These are phyloP conservation scores for Ogataea trehalophila DNA, from an alignment of 805 yeast genomes.

Conservation along the genomic window DNA sequence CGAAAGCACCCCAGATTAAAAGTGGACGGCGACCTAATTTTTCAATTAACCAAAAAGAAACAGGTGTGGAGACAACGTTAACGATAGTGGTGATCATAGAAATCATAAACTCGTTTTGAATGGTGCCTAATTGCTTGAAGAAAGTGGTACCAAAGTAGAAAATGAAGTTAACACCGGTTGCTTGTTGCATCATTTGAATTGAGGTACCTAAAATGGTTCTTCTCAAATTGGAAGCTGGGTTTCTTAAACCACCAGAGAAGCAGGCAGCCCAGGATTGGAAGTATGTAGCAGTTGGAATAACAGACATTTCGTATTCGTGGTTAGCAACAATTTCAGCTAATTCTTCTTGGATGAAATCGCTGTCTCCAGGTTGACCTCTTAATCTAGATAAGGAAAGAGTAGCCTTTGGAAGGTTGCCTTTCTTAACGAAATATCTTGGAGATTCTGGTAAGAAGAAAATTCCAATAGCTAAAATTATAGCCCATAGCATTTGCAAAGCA, in stretches of 20 bases:
- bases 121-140: conserved; percentile 49
- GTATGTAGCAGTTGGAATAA: conserved; percentile 28
- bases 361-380: conserved; percentile 26
- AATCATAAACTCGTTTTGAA: conserved; percentile 44
- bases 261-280: conserved; percentile 38
- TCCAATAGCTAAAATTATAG: conserved; percentile 13
- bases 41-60: conserved; percentile 54
- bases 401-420: conserved; percentile 40
- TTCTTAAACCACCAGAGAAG: conserved; percentile 37
- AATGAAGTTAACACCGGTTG: conserved; percentile 73
- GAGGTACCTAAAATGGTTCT: conserved; percentile 40
- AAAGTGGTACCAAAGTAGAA: conserved; percentile 72
- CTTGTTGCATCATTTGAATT: conserved; percentile 57
- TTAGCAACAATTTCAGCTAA: conserved; percentile 35
- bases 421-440: conserved; percentile 38
- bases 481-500: conserved; percentile 29
- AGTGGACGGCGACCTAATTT: conserved; percentile 53
- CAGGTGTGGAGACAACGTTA: conserved; percentile 47
- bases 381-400: conserved; percentile 37
- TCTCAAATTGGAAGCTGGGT: conserved; percentile 35
- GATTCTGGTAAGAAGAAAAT: conserved; percentile 33
- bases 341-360: conserved; percentile 10
- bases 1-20: conserved; percentile 43
- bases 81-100: conserved; percentile 51
- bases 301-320: conserved; percentile 37